These are phyloP conservation scores for Backusella tarrabulga DNA, from an alignment of 192 early-diverging fungal species.

Conservation along the genomic window DNA sequence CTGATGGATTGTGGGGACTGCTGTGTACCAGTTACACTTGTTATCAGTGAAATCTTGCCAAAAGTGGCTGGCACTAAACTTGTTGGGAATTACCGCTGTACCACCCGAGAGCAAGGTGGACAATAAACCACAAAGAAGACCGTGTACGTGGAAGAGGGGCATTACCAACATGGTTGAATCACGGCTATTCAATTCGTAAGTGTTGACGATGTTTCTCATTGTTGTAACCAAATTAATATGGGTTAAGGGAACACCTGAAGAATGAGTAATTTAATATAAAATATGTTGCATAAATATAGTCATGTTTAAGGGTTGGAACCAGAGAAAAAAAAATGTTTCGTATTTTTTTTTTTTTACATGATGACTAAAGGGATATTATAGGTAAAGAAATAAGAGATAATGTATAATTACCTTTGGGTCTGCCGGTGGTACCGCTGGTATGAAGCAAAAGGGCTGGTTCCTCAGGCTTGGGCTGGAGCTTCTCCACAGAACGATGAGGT, in stretches of 20 bases:
- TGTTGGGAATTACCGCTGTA: slow-evolving; percentile 64
- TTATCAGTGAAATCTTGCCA: slow-evolving; percentile 70
- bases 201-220: slow-evolving; percentile 71
- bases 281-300: background rate
- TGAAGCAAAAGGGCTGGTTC: slow-evolving; percentile 77
- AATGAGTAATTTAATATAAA: background rate
- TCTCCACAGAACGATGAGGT: slow-evolving; percentile 1
- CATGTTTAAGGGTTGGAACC: background rate
- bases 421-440: slow-evolving; percentile 80
- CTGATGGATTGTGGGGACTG: slow-evolving; percentile 87
- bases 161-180: slow-evolving; percentile 78
- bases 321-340: background rate
- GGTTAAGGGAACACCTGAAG: slow-evolving; percentile 70
- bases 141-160: slow-evolving; percentile 89
- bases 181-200: slow-evolving; percentile 55
- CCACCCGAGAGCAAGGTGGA: slow-evolving; percentile 70
- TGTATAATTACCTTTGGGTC: slow-evolving; percentile 53
- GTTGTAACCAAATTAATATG: slow-evolving; percentile 72
- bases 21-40: slow-evolving; percentile 68
- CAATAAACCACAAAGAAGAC: slow-evolving; percentile 72
- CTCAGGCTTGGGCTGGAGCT: slow-evolving; percentile 37
- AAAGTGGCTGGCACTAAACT: slow-evolving; percentile 69
- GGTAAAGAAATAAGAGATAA: no score
- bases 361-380: background rate
- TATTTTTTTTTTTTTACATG: slow-evolving; percentile 6